phyloP scores from a whole-genome alignment of 75 land plant genomes.

The Azolla pinnata region DNA sequence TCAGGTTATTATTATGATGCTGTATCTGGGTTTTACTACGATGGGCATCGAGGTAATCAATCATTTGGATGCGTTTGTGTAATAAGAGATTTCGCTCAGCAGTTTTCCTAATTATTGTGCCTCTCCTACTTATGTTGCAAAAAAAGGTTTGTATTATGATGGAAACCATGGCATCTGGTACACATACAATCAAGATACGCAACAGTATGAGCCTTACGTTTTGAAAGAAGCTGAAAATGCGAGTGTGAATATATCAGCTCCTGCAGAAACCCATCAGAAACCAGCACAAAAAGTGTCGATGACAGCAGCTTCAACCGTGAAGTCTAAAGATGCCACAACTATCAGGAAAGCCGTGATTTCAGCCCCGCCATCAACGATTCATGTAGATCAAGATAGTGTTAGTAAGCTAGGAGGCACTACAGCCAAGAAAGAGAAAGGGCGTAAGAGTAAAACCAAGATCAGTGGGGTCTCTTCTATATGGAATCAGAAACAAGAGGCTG shows the following conservation, averaged over 20 bases:
- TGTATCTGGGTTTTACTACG: constrained; percentile 42
- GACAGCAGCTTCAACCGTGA: constrained; percentile 3
- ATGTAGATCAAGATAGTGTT: constrained; percentile 7
- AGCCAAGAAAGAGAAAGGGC: constrained; percentile 39
- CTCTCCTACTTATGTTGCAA: neutral
- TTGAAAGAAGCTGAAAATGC: constrained; percentile 8
- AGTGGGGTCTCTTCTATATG: constrained; percentile 29
- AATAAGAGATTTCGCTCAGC: neutral
- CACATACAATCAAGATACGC: constrained; percentile 33
- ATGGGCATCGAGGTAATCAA: constrained; percentile 29
- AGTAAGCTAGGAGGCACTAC: constrained; percentile 24
- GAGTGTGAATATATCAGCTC: neutral
- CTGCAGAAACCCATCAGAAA: neutral
- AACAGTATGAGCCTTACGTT: constrained; percentile 29
- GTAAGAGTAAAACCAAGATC: constrained; percentile 35
- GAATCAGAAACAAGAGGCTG: constrained; percentile 36
- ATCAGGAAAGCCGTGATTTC: constrained; percentile 21
- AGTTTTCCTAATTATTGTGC: neutral
- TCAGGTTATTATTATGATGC: constrained; percentile 52
- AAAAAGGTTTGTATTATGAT: constrained; percentile 40
- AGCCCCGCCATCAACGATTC: constrained; percentile 25
- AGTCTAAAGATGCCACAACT: constrained; percentile 17
- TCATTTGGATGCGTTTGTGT: neutral
- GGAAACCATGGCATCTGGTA: constrained; percentile 41
- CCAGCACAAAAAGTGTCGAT: neutral